Percentiles rank a stretch among this genome's conserved stretches.
Conservation (phyloP, 169 alveolate genomes). For the Ophryocystis elektroscirrha region DNA sequence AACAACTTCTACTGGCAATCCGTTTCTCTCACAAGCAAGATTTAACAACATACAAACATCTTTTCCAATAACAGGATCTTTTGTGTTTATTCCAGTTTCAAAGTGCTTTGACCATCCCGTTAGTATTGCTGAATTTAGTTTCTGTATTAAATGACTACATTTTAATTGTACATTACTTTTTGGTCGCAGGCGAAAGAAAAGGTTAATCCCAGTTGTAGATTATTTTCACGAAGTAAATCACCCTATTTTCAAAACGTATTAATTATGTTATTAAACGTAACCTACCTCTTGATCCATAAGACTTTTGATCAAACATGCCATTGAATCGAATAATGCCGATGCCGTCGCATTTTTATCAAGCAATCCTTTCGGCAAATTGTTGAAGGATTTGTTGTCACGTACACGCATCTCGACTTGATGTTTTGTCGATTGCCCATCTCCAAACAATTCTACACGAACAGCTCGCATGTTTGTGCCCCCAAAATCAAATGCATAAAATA, state of each 20-base stretch:
- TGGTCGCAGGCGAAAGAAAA: not conserved
- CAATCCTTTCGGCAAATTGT: conserved; percentile 30
- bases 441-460: conserved; percentile 45
- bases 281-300: conserved; percentile 37
- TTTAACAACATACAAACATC: conserved; percentile 50
- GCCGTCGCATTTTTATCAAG: conserved; percentile 49
- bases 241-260: too few relatives aligned
- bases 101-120: conserved; percentile 66
- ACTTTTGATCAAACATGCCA: conserved; percentile 32
- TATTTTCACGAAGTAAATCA: too few relatives aligned
- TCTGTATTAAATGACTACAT: too few relatives aligned
- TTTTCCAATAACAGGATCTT: conserved; percentile 52
- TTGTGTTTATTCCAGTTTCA: conserved; percentile 60
- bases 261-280: too few relatives aligned
- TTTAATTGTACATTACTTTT: not conserved
- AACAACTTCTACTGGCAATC: conserved; percentile 40
- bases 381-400: not conserved
- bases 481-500: conserved; percentile 56
- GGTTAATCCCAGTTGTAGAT: not conserved
- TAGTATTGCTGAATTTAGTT: conserved; percentile 33
- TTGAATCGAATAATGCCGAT: conserved; percentile 42
- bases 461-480: conserved; percentile 62
- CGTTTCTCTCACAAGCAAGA: conserved; percentile 41
- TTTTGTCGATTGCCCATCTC: conserved; percentile 14
- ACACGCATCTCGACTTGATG: not conserved